Conservation (phyloP, 164 flowering plant genomes). For the Akebia trifoliata region DNA sequence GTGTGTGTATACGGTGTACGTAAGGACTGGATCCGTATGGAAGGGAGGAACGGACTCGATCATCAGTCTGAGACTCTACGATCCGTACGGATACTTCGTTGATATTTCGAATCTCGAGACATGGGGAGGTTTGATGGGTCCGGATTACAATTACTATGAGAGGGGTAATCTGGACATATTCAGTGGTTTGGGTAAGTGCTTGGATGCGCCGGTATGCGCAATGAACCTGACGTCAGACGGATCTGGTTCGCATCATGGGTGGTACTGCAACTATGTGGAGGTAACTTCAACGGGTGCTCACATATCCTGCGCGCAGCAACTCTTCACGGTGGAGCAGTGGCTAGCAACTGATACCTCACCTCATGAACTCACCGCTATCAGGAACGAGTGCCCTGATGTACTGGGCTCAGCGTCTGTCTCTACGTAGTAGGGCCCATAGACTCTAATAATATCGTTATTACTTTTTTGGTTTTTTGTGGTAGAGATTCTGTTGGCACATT, state of each 20-base stretch:
- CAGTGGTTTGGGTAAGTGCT: conserved; percentile 62
- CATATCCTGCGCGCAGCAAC: conserved; percentile 40
- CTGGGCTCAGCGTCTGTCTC: background rate
- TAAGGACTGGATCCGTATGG: conserved; percentile 59
- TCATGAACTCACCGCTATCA: conserved; percentile 43
- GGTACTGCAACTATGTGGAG: conserved; percentile 87
- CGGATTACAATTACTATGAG: conserved; percentile 72
- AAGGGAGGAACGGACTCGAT: conserved; percentile 86
- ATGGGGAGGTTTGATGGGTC: conserved; percentile 87
- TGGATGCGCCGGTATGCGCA: conserved; percentile 46
- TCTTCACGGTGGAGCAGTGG: conserved; percentile 81
- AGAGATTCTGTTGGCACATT: too few species aligned
- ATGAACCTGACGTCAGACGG: conserved; percentile 82
- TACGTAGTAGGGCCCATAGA: background rate
- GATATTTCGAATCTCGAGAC: conserved; percentile 44
- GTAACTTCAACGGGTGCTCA: conserved; percentile 70
- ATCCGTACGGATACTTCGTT: conserved; percentile 27
- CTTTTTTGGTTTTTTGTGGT: too few species aligned
- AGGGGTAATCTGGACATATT: conserved; percentile 85
- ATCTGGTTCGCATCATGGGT: conserved; percentile 63
- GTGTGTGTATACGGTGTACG: conserved; percentile 87
- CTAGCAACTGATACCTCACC: conserved; percentile 62
- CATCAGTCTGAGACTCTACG: conserved; percentile 43
- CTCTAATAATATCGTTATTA: background rate
- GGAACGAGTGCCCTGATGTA: conserved; percentile 26